Conservation (phyloP, 169 alveolate genomes). For the Plasmodium vinckei region DNA sequence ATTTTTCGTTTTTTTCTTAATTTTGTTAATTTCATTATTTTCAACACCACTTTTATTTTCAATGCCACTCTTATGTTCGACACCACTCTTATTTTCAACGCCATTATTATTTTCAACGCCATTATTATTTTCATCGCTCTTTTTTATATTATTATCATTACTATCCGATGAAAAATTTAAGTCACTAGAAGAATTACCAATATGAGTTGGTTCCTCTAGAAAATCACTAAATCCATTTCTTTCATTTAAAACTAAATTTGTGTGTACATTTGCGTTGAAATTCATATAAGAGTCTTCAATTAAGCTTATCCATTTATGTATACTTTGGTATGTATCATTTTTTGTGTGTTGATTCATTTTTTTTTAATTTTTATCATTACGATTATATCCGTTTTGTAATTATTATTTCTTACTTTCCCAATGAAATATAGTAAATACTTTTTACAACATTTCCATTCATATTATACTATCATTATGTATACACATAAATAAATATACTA, state of each 20-base stretch:
- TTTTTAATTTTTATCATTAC: no score
- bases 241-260: not conserved
- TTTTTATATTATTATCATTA: not conserved
- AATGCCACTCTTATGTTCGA: no score
- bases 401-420: no score
- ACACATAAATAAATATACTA: no score
- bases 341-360: no score
- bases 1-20: constrained; percentile 15
- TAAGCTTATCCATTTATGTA: not conserved
- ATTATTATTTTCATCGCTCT: not conserved
- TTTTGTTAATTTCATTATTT: not conserved
- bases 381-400: no score
- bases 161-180: not conserved
- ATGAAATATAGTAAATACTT: no score
- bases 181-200: not conserved
- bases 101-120: not conserved
- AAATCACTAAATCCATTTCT: not conserved
- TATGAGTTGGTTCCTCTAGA: not conserved
- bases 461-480: no score
- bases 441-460: no score
- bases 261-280: constrained; percentile 31
- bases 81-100: not conserved
- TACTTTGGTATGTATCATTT: not conserved
- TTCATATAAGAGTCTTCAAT: constrained; percentile 1
- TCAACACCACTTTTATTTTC: not conserved